phyloP scores from a whole-genome alignment of 2,329 filamentous ascomycete species.

The Trichoderma oligosporum region DNA sequence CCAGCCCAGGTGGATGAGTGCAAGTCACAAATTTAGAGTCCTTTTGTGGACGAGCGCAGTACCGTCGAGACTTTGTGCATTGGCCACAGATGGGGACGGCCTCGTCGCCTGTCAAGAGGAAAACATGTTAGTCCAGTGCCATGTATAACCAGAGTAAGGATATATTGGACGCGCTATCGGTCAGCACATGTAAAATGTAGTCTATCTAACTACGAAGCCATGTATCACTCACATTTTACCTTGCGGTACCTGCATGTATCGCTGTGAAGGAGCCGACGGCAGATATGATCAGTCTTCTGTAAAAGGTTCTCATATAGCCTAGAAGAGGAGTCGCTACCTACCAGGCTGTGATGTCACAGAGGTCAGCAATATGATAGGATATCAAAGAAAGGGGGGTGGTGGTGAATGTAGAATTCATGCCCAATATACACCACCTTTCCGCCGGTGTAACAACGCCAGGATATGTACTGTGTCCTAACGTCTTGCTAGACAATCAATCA shows the following conservation, averaged over 20 bases:
- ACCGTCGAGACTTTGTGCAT: conserved; percentile 32
- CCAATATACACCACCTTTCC: too few relatives aligned
- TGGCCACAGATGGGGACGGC: conserved; percentile 32
- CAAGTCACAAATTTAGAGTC: conserved; percentile 19
- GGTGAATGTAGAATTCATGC: too few relatives aligned
- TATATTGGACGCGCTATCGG: neutral
- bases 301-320: neutral
- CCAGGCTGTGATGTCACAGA: conserved; percentile 6
- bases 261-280: conserved; percentile 22
- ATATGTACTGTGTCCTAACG: neutral
- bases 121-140: neutral
- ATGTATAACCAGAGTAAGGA: conserved; percentile 1
- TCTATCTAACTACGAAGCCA: too few relatives aligned
- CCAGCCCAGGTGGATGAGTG: neutral
- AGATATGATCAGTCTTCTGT: neutral
- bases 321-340: neutral
- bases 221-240: conserved; percentile 31
- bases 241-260: conserved; percentile 39
- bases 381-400: neutral
- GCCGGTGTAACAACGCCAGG: too few relatives aligned
- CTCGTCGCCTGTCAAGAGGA: conserved; percentile 30
- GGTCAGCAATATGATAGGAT: neutral
- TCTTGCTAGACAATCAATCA: neutral
- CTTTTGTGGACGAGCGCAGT: conserved; percentile 34
- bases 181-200: too few relatives aligned